Evolutionary conservation across 306 rosid species (phyloP), one percentile per base, ranked within the genome.

Genomic region (Carpinus fangiana): DNA sequence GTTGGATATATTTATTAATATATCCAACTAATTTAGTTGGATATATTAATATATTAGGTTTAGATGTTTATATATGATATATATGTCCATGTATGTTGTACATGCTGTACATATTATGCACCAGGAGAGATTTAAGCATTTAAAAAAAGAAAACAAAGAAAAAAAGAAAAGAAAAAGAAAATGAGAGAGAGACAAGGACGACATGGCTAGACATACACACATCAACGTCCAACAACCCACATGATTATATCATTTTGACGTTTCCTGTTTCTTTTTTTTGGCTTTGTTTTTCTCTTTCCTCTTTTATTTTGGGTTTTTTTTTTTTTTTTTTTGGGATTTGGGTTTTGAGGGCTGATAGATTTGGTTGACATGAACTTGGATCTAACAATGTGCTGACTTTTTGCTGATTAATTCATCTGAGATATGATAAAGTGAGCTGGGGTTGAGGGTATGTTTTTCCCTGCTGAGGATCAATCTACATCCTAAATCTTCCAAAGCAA

Each of bases 1-100:
- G 50, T 53, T 69, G 80, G 38, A 21, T 57, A 56, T 20, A 56
- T 55, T 6, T 16, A 18, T n/a, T 56, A 2, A 11, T n/a, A 56
- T 23, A 23, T 23, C 26, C 26, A 23, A 23, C 26, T 23, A 23
- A 23, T 23, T 79, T 83, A 54, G 50, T 53, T 69, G 80, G 5
- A 38, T 41, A 41, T 41, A 41, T 41, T 41, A 41, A 41, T 31
- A 31, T 31, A 41, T 41, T 6, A 41, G 45, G 45, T 41, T 41
- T 41, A 41, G 45, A 38, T 4, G 23, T 31, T 31, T 31, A 31
- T 31, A 23, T 31, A 31, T 31, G 7, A 28, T 28, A 28, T 0
- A 28, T 31, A 31, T 31, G 7, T 23, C 23, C 16, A 59, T 59
- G 17, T 12, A n/a, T 59, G 45, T 7, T 5, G 45, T 41, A 41